A percentile compares a stretch with the other conserved stretches of the same genome.
Conservation (phyloP, 768 basidiomycete genomes). For the Tricholoma furcatifolium region DNA sequence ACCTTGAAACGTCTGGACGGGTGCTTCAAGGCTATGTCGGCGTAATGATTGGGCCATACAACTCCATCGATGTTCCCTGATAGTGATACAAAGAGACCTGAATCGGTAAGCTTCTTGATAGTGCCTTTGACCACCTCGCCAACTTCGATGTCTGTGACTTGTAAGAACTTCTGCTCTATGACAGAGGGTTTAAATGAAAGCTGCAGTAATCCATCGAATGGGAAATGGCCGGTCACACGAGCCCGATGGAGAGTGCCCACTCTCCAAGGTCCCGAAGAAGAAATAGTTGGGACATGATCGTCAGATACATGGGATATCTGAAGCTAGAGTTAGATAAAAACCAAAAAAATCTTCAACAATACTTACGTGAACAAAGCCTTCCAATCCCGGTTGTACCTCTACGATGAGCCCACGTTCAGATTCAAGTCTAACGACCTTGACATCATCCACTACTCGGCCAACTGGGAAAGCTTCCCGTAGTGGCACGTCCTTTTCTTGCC, state of each 20-base stretch:
- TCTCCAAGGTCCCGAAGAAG: constrained; percentile 80
- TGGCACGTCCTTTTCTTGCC: constrained; percentile 25
- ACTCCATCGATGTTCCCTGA: constrained; percentile 89
- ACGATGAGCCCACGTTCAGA: constrained; percentile 80
- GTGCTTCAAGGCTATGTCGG: constrained; percentile 92
- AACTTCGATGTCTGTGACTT: constrained; percentile 76
- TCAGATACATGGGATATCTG: constrained; percentile 95
- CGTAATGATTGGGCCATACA: constrained; percentile 92
- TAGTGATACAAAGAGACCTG: constrained; percentile 81
- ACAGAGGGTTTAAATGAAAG: constrained; percentile 83
- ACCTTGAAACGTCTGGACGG: constrained; percentile 88
- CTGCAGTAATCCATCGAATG: constrained; percentile 85
- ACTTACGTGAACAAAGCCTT: constrained; percentile 84
- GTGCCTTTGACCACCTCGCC: constrained; percentile 87
- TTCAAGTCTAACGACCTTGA: constrained; percentile 74
- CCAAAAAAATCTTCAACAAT: neutral
- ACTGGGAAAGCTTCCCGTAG: constrained; percentile 66
- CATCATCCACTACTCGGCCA: constrained; percentile 68
- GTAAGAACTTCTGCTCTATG: constrained; percentile 83
- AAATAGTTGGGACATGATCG: constrained; percentile 81
- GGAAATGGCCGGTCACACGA: constrained; percentile 83
- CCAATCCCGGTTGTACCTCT: constrained; percentile 57
- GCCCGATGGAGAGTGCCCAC: constrained; percentile 77
- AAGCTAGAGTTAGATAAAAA: constrained; percentile 8
- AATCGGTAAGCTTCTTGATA: constrained; percentile 80